Evolutionary conservation across 2,329 filamentous ascomycete species (phyloP), one percentile per base, ranked within the genome.

Genomic region (Proliferodiscus dingleyae): DNA sequence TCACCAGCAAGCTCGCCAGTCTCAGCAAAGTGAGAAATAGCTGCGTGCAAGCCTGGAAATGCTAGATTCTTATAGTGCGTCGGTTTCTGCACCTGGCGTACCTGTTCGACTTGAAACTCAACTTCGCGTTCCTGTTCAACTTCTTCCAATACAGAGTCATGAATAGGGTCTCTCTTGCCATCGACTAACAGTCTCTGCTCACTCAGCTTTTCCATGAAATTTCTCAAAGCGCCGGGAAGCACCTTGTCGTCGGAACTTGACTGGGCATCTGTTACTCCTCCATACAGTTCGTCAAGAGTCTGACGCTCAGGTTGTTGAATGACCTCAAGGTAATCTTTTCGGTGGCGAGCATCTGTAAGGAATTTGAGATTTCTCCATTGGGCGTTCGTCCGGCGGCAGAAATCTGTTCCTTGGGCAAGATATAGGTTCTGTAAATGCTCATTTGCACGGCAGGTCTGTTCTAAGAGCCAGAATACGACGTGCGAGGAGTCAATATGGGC

Each of bases 401-500:
- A 86, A 49, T 85, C 78, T 0, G 66, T 60, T 0, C 81, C 80
- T 56, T 87, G 82, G 0, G 79, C 68, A 3, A 72, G 67, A 50
- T 82, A 80, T 0, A 87, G 65, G 0, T 74, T 68, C 38, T 77
- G 73, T 0, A 85, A 59, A 24, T 83, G 74, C 47, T 83, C 77
- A 16, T 78, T 81, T 0, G 65, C 70, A 6, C 66, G 61, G 47
- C 82, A 87, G 0, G 80, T 83, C 43, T 85, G 78, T 36, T 82
- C 71, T 0, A 87, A 67, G 0, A 86, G 69, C 83, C 83, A 86
- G 3, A 60, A 55, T 1, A 85, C 64, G 8, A 81, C 74, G 44
- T 81, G 70, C 74, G 46, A 1, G 3, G 58, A 59, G 22, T 53
- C 41, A 4, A 59, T 34, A 2, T 2, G 1, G 21, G 46, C 56